Evolutionary conservation across 2,329 filamentous ascomycete genomes (phyloP), one percentile per base, ranked within the genome.

Genomic region (Calonectria pseudoreteaudii): DNA sequence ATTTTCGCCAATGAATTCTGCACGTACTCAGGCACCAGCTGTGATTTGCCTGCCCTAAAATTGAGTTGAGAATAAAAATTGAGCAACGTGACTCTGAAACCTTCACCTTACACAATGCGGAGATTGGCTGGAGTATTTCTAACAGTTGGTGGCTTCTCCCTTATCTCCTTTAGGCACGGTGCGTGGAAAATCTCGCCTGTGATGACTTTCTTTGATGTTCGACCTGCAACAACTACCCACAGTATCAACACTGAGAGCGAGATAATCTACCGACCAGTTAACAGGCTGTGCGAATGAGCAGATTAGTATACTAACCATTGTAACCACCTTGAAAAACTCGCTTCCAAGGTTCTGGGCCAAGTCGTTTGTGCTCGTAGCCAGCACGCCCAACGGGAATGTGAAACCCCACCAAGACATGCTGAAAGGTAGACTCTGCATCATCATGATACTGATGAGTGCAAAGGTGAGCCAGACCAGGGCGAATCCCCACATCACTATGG

Each of bases 331-430:
- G 81, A 87, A 87, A 70, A 88, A 87, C 3, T 80, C 74, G 69
- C 86, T 88, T 68, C 85, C 81, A 16, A 88, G 81, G 65, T 87
- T 85, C 70, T 78, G 66, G 3, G 84, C 87, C 68, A 89, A 68
- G 66, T 82, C 74, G 23, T 82, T 81, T 0, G 87, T 86, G 70
- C 85, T 87, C 2, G 84, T 85, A 2, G 86, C 85, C 76, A 86
- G 81, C 30, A 87, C 86, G n/a, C 86, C 87, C 8, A 88, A 81
- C 0, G 86, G 86, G 74, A 88, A 88, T 1, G 86, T 88, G 68
- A 87, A 87, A 1, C 85, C 86, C 87, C 86, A 88, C 85, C 86
- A 88, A 50, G 86, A 86, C 82, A 87, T 86, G 73, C 86, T 87
- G 80, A 87, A 87, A 14, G 86, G 86, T 26, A 87, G 83, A 70